Evolutionary conservation across 495 filamentous ascomycete genomes (phyloP), one percentile per base, ranked within the genome.

Genomic region (Penicillium coprophilum): DNA sequence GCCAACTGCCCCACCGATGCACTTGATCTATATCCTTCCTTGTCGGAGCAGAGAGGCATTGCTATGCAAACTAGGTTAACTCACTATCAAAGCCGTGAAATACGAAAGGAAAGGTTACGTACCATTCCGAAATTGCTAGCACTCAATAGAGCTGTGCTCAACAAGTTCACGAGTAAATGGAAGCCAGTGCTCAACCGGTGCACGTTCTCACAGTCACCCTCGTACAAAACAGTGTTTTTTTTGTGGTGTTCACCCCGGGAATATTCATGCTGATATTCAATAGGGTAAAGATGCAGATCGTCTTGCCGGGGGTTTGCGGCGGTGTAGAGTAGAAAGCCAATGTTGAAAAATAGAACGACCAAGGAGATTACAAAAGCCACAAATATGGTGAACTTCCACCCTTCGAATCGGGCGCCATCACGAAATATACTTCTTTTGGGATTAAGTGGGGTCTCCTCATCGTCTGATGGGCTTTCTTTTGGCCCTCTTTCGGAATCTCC

Each of bases 71-170:
- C 15, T 24, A 23, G 19, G 24, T 21, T 24, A 24, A 24, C 5
- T 24, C 1, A 31, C n/a, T 9, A 21, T 5, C 5, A 24, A 5
- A 24, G 24, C 2, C 5, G 24, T 24, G 24, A 24, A 24, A 24
- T 24, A 24, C 5, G 24, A 5, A 24, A 24, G 5, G 24, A 24
- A 5, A 1, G 1, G n/a, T 41, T 3, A n/a, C 36, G 19, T 52
- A 52, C 49, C 49, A 52, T 52, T 17, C 49, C 49, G 30, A 46
- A 60, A 49, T 49, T 56, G 20, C 55, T 46, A 6, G 53, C 53
- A 15, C 43, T 28, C 15, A 46, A 30, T 13, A 55, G 31, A n/a
- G 46, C 11, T 13, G 44, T 56, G 28, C 39, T 45, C 15, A 47
- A 47, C 39, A 34, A 8, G 32, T 45, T 23, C 12, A 58, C 44